phyloP scores from a whole-genome alignment of 495 filamentous ascomycete genomes.

The Astrothelium macrocarpum region DNA sequence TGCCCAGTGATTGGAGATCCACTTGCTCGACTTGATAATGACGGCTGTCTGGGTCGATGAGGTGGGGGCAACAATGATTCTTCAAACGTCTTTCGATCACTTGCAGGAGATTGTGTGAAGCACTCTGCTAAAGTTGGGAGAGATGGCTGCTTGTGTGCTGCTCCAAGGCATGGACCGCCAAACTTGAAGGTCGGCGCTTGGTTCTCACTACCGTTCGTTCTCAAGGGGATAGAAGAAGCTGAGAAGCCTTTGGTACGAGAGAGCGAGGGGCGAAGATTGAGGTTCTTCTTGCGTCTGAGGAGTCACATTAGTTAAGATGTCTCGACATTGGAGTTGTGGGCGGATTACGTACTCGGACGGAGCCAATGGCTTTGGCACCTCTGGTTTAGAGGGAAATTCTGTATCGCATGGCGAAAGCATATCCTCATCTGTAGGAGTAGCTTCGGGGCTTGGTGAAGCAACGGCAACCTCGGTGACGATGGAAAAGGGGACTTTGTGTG shows the following conservation, averaged over 20 bases:
- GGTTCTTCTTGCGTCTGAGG: conserved; percentile 47
- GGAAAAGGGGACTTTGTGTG: conserved; percentile 70
- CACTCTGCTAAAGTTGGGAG: conserved; percentile 65
- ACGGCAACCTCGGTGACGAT: conserved; percentile 49
- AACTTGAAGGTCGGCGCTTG: conserved; percentile 69
- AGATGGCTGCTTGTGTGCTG: conserved; percentile 37
- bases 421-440: conserved; percentile 30
- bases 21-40: conserved; percentile 43
- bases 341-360: conserved; percentile 26
- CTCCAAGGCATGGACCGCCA: conserved; percentile 42
- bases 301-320: conserved; percentile 8
- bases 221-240: conserved; percentile 40
- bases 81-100: conserved; percentile 50
- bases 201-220: conserved; percentile 43
- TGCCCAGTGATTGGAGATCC: conserved; percentile 65
- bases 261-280: conserved; percentile 53
- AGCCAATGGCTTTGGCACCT: conserved; percentile 22
- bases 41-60: conserved; percentile 49
- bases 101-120: conserved; percentile 69
- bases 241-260: conserved; percentile 49
- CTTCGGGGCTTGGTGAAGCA: conserved; percentile 54
- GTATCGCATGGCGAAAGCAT: conserved; percentile 26
- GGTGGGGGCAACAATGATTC: conserved; percentile 47
- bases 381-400: conserved; percentile 9
- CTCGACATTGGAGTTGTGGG: background rate